Conservation (phyloP, 2,329 filamentous ascomycete species). For the Botryotinia narcissicola region DNA sequence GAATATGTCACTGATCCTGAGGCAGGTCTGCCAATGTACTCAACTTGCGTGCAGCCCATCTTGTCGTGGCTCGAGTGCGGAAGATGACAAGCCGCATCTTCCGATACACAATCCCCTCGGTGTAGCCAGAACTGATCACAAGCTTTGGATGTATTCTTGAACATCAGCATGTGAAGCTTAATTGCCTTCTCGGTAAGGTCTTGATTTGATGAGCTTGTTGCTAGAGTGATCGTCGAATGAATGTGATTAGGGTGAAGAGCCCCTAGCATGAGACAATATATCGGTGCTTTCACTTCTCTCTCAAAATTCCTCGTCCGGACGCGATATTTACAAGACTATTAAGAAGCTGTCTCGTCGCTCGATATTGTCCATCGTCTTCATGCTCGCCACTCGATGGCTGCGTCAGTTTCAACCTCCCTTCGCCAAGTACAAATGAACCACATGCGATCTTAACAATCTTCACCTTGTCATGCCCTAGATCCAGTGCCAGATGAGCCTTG, state of each 20-base stretch:
- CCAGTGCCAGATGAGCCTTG: conserved; percentile 43
- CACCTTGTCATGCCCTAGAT: conserved; percentile 41
- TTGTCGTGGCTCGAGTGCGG: background rate
- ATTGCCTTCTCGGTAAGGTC: background rate
- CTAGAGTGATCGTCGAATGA: background rate
- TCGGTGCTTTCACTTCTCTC: background rate
- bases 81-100: background rate
- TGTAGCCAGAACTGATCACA: background rate
- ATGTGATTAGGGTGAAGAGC: background rate
- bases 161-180: background rate
- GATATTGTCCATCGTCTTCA: conserved; percentile 25
- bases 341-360: conserved; percentile 30
- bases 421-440: conserved; percentile 43
- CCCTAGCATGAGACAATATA: background rate
- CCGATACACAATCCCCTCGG: background rate
- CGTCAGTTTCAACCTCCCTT: conserved; percentile 44
- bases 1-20: background rate
- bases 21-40: background rate
- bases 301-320: conserved; percentile 21
- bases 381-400: conserved; percentile 23
- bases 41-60: no score
- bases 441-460: conserved; percentile 44
- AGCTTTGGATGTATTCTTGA: background rate
- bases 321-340: conserved; percentile 29
- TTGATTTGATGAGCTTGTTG: background rate